Base-by-base conservation (phyloP, 345 rosid genomes). In the Cardamine chenopodiifolia region DNA sequence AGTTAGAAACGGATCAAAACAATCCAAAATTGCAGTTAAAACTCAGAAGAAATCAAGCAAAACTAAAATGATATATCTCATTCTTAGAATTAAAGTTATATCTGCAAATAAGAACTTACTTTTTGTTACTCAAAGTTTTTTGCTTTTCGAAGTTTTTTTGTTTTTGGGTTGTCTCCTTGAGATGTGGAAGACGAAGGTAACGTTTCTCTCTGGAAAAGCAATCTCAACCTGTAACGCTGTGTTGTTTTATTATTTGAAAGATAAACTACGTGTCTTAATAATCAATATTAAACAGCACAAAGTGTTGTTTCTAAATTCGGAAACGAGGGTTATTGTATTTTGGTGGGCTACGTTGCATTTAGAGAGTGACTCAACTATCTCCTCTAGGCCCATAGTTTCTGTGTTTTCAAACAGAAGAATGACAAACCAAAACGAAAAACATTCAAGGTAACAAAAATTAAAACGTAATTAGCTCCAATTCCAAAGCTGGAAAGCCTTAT, bases 141-240 rank as follows among this genome's bases (percentile, higher is more conserved):
- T 8, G 62, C 35, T 67, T 15, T 28, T 67, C 12, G 2, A 39
- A 59, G 55, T 10, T 53, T 23, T 71, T 25, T 26, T 23, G 4
- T n/a, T 28, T 28, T 5, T 10, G 8, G 13, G 19, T 5, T 68
- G 7, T 34, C 23, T 32, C 64, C 70, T 57, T 34, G 52, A 45
- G 67, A 59, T 75, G 73, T 47, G 73, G 79, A 39, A 67, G 68
- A 66, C 13, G 69, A 52, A 23, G 34, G 20, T 11, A 68, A 68
- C 57, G 79, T 68, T 68, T 75, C 74, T 62, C 57, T 52, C 13
- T 5, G 6, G 15, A 49, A 63, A 76, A 62, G 74, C 69, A 52
- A 50, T 5, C 56, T 37, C 50, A 57, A 48, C 60, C 35, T 11
- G 25, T 48, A 66, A 74, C 32, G 67, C 4, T 50, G 18, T 60